These are phyloP conservation scores for Apostasia ramifera DNA, from an alignment of 106 monocot genomes.

Conservation along the genomic window DNA sequence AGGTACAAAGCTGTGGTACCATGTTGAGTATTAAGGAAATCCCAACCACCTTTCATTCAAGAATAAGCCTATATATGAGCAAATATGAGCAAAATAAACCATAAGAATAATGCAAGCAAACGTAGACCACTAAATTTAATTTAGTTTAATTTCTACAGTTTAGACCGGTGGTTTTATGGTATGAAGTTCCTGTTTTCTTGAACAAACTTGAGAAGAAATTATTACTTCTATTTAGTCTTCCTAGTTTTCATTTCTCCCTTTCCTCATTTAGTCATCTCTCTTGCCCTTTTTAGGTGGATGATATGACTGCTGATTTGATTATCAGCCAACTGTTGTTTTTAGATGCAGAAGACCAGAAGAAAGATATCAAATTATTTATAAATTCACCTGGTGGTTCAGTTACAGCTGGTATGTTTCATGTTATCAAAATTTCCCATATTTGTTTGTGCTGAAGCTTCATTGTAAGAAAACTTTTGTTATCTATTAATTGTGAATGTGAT, in stretches of 20 bases:
- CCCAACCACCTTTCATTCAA: too few species aligned
- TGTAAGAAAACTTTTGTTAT: neutral
- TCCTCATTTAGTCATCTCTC: neutral
- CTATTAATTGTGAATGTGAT: neutral
- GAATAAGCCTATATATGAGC: too few species aligned
- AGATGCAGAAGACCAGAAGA: conserved; percentile 81
- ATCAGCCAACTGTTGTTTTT: conserved; percentile 90
- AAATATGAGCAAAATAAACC: too few species aligned
- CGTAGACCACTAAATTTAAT: too few species aligned
- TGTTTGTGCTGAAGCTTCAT: neutral
- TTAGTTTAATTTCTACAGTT: too few species aligned
- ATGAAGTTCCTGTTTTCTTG: neutral
- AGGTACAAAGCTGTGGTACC: too few species aligned
- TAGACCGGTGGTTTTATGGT: neutral
- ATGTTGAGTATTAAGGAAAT: too few species aligned
- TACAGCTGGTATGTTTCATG: conserved; percentile 47
- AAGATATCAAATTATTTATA: conserved; percentile 91
- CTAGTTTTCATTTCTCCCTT: neutral
- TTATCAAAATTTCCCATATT: neutral
- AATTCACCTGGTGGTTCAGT: conserved; percentile 98
- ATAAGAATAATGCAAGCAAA: too few species aligned
- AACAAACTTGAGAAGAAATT: neutral
- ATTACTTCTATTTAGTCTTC: neutral
- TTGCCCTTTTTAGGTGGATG: conserved; percentile 54
- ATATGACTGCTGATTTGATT: conserved; percentile 73